Conservation (phyloP, 1,284 basidiomycete species). For the Meira nashicola region DNA sequence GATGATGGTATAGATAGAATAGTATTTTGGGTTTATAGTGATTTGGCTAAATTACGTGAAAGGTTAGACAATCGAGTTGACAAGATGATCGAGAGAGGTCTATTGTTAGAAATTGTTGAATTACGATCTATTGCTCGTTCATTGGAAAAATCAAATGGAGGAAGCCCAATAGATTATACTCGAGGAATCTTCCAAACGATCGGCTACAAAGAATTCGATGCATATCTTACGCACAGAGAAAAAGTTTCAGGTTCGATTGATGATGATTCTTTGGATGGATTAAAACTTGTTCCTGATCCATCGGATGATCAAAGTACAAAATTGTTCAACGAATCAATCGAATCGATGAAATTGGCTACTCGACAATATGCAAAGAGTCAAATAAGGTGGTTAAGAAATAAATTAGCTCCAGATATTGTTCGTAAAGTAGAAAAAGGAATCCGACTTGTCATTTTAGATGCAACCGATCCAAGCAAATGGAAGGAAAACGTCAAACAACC, state of each 20-base stretch:
- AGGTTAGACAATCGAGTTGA: slow-evolving; percentile 78
- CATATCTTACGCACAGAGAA: slow-evolving; percentile 59
- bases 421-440: slow-evolving; percentile 22
- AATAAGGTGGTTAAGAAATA: slow-evolving; percentile 85
- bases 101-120: slow-evolving; percentile 73
- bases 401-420: slow-evolving; percentile 72
- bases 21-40: slow-evolving; percentile 83
- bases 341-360: slow-evolving; percentile 79
- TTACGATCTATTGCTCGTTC: slow-evolving; percentile 54
- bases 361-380: slow-evolving; percentile 88
- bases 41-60: slow-evolving; percentile 62
- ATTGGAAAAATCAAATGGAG: slow-evolving; percentile 54
- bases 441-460: slow-evolving; percentile 64
- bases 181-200: slow-evolving; percentile 91
- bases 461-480: slow-evolving; percentile 63
- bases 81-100: slow-evolving; percentile 80
- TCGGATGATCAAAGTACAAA: slow-evolving; percentile 11
- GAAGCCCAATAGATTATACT: slow-evolving; percentile 57
- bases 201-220: slow-evolving; percentile 83
- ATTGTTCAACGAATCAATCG: slow-evolving; percentile 63
- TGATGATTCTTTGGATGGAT: neutral
- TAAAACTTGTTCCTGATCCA: neutral
- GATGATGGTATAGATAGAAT: slow-evolving; percentile 19
- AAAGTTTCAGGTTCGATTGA: neutral
- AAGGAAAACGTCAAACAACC: slow-evolving; percentile 45